phyloP scores from a whole-genome alignment of 2,329 filamentous ascomycete species.

The Fusarium sp. region DNA sequence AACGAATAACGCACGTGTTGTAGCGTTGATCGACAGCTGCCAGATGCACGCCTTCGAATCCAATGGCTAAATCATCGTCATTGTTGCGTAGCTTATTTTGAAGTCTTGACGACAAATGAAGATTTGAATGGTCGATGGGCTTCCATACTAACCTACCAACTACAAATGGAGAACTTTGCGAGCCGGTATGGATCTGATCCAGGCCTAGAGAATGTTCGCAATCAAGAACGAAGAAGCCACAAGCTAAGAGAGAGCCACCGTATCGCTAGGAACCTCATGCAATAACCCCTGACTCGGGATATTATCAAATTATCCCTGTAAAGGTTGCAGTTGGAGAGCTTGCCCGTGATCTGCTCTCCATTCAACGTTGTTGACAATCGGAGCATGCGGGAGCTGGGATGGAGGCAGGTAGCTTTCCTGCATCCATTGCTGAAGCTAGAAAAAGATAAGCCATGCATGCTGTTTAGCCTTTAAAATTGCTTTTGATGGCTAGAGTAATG shows the following conservation, averaged over 20 bases:
- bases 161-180: too few species aligned
- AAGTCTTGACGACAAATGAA: neutral
- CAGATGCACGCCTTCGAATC: neutral
- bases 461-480: neutral
- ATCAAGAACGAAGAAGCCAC: neutral
- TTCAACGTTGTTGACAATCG: conserved; percentile 5
- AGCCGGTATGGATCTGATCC: neutral
- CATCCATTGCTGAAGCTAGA: conserved; percentile 1
- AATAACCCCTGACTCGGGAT: neutral
- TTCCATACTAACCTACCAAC: too few species aligned
- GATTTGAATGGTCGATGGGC: neutral
- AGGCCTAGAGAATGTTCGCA: neutral
- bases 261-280: neutral
- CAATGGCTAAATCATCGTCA: conserved; percentile 8
- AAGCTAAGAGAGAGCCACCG: neutral
- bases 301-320: neutral
- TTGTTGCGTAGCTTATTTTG: conserved; percentile 1
- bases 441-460: conserved; percentile 12
- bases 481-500: neutral
- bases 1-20: neutral
- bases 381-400: neutral
- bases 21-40: neutral
- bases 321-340: neutral
- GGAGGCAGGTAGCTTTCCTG: conserved; percentile 9
- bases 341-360: conserved; percentile 11